These are phyloP conservation scores for Yarrowia galli DNA, from an alignment of 1,139 yeast genomes.

Conservation along the genomic window DNA sequence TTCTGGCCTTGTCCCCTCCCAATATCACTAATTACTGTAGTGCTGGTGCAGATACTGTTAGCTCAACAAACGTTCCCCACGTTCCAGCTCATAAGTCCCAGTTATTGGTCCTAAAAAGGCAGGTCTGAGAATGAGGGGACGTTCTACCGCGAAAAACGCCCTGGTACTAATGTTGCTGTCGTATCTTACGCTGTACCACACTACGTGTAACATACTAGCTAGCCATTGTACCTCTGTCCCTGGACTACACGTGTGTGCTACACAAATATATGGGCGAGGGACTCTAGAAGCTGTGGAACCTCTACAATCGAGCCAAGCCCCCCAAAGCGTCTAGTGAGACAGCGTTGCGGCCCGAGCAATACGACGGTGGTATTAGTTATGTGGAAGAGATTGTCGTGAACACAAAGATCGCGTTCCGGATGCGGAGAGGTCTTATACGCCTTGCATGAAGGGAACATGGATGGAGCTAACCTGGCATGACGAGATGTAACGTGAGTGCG, in stretches of 20 bases:
- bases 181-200: too few relatives aligned
- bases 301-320: neutral
- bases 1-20: too few relatives aligned
- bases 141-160: neutral
- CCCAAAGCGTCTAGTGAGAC: neutral
- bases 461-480: neutral
- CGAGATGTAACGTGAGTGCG: neutral
- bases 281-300: neutral
- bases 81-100: neutral
- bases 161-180: too few relatives aligned
- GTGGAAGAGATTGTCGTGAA: neutral
- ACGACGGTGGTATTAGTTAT: neutral
- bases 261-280: neutral
- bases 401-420: neutral
- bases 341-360: conserved; percentile 1
- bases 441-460: neutral
- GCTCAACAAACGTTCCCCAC: neutral
- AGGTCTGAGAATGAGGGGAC: neutral
- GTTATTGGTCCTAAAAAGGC: neutral
- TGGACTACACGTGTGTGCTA: neutral
- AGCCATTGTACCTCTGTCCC: neutral
- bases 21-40: too few relatives aligned
- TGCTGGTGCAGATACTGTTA: too few relatives aligned
- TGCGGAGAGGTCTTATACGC: neutral
- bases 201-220: too few relatives aligned